Evolutionary conservation across 2,329 filamentous ascomycete species (phyloP), one percentile per base, ranked within the genome.

Genomic region (Cladosporium phlei): DNA sequence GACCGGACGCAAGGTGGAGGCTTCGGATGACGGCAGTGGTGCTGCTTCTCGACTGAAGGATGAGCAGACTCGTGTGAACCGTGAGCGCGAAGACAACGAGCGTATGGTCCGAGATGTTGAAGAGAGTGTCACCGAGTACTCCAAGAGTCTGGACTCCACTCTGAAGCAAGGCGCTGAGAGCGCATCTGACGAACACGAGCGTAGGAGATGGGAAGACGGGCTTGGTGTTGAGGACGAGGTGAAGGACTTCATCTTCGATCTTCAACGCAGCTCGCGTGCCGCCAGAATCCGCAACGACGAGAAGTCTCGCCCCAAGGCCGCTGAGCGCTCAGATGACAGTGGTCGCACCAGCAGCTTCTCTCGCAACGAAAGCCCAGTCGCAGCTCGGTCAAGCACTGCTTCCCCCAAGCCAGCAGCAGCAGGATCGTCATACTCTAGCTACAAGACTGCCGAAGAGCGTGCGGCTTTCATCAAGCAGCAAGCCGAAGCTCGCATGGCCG

Each of bases 391-490:
- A 10, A 50, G 54, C 28, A 51, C 55, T 14, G 54, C 75, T 35
- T 65, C 67, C 17, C 67, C 77, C 17, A 63, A 69, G 17, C 67
- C 74, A 9, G 63, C 66, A 6, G 77, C 74, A 9, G 63, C 66
- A 6, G 77, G 79, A 22, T 79, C 82, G 2, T 84, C 85, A 1
- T 94, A 95, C 62, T 78, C 87, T 2, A 79, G 88, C 4, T 94
- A 93, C 65, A 88, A 86, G 68, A 95, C 90, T 0, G 85, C 90
- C 0, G 90, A 97, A 66, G 91, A 98, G 61, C 82, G 93, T 46
- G 89, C 94, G 27, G 89, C 91, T 4, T 95, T 94, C 61, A 96
- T 97, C 62, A 95, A 94, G 65, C 90, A 96, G 66, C 91, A 96
- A 65, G 94, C 93, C 7, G 90, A 97, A 66, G 88, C 91, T 63